These are phyloP conservation scores for Pestalotiopsis sp. DNA, from an alignment of 2,329 filamentous ascomycete species.

Conservation along the genomic window DNA sequence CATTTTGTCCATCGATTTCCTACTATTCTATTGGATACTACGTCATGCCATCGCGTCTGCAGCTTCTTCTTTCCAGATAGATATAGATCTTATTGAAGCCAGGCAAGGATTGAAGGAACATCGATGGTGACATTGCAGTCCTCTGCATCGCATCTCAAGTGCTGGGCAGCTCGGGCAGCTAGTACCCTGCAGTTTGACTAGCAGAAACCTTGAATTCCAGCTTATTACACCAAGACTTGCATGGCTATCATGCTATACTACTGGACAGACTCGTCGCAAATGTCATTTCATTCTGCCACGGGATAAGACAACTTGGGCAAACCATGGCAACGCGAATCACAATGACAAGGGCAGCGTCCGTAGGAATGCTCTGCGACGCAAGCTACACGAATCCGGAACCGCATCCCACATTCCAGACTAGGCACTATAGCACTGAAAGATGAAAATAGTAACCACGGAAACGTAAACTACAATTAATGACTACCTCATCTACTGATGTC, in stretches of 20 bases:
- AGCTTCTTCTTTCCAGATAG: background rate
- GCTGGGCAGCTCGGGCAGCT: no score
- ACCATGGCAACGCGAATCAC: no score
- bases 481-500: background rate
- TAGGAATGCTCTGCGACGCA: no score
- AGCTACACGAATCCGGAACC: background rate
- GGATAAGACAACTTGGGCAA: no score
- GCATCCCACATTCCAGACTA: background rate
- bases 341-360: no score
- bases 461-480: background rate
- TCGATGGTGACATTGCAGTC: background rate
- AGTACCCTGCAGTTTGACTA: no score
- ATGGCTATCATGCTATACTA: no score
- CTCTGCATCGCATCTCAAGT: background rate
- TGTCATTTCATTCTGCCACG: no score
- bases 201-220: no score
- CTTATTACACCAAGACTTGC: no score
- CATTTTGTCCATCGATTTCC: background rate
- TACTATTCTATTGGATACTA: background rate
- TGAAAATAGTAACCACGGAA: background rate
- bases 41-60: background rate
- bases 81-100: background rate
- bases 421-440: background rate
- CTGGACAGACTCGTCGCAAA: no score
- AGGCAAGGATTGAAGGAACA: background rate